phyloP scores from a whole-genome alignment of 495 filamentous ascomycete species.

The Penicillium coprophilum region DNA sequence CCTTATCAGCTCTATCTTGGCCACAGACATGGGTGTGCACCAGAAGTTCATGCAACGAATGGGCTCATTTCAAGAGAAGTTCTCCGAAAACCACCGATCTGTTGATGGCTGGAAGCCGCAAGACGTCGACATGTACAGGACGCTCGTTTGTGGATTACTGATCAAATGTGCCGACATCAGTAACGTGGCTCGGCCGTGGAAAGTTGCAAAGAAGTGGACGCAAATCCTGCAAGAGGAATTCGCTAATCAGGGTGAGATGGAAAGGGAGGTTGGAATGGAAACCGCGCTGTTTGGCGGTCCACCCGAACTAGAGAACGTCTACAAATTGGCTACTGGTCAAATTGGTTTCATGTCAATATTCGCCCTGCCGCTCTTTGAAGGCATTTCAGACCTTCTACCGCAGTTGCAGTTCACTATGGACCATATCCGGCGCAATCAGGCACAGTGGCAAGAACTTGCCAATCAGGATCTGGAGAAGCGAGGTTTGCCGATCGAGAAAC shows the following conservation, averaged over 20 bases:
- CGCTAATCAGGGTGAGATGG: slow-evolving; percentile 87
- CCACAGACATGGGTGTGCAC: slow-evolving; percentile 96
- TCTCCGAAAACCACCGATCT: slow-evolving; percentile 58
- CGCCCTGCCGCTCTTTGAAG: slow-evolving; percentile 85
- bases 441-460: slow-evolving; percentile 67
- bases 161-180: slow-evolving; percentile 99
- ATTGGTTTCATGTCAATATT: slow-evolving; percentile 96
- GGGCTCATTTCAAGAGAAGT: slow-evolving; percentile 70
- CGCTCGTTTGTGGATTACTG: slow-evolving; percentile 78
- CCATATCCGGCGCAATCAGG: slow-evolving; percentile 73
- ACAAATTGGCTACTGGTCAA: slow-evolving; percentile 82
- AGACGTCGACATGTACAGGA: slow-evolving; percentile 67
- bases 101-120: slow-evolving; percentile 70
- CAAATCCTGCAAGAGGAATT: slow-evolving; percentile 91
- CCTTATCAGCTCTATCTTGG: slow-evolving; percentile 93
- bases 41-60: slow-evolving; percentile 93
- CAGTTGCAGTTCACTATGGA: slow-evolving; percentile 77
- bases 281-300: slow-evolving; percentile 81
- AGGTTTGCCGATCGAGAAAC: slow-evolving; percentile 25
- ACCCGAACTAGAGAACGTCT: slow-evolving; percentile 76
- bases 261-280: slow-evolving; percentile 78
- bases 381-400: slow-evolving; percentile 78
- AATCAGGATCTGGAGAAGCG: slow-evolving; percentile 48
- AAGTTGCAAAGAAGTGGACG: slow-evolving; percentile 82
- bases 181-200: slow-evolving; percentile 87